A percentile compares a stretch with the other conserved stretches of the same genome.
Evolutionary conservation across 1,284 basidiomycete species (phyloP).

Genomic region (Sanguinoderma infundibulare): DNA sequence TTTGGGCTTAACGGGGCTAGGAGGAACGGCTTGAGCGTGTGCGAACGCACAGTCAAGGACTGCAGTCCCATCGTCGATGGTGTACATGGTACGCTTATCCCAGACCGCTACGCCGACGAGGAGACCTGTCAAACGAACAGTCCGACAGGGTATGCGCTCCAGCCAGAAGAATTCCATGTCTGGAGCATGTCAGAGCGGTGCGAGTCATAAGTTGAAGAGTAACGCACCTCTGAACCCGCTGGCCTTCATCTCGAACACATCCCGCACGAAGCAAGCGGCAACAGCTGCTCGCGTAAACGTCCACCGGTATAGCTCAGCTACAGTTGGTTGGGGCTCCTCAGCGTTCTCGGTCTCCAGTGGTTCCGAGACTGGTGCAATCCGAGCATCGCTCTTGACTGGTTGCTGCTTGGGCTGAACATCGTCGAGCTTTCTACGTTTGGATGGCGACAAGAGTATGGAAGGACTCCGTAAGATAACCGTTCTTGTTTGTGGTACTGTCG

Average conservation of each 20-base stretch:
- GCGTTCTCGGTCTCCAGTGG: not conserved
- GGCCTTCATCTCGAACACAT: conserved; percentile 59
- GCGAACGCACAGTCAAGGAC: conserved; percentile 66
- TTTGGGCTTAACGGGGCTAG: conserved; percentile 16
- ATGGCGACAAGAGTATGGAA: conserved; percentile 18
- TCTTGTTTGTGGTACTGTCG: conserved; percentile 9
- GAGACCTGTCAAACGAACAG: conserved; percentile 60
- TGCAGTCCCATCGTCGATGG: conserved; percentile 76
- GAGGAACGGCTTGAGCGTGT: conserved; percentile 29
- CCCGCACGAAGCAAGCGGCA: conserved; percentile 64
- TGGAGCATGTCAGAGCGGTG: conserved; percentile 8
- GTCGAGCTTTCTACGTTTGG: conserved; percentile 16
- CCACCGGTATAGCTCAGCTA: conserved; percentile 55
- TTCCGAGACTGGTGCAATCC: not conserved
- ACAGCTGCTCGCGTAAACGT: conserved; percentile 61
- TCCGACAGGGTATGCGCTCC: conserved; percentile 71
- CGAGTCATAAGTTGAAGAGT: not conserved
- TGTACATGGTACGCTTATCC: conserved; percentile 62
- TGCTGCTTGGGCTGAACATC: not conserved
- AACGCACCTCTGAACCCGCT: conserved; percentile 42
- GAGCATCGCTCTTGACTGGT: not conserved
- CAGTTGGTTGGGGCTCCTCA: not conserved
- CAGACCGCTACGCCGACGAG: conserved; percentile 64
- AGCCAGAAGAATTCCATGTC: conserved; percentile 68
- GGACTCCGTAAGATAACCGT: conserved; percentile 11